Conservation (phyloP, 23 red algal genomes). For the Gracilaria caudata region DNA sequence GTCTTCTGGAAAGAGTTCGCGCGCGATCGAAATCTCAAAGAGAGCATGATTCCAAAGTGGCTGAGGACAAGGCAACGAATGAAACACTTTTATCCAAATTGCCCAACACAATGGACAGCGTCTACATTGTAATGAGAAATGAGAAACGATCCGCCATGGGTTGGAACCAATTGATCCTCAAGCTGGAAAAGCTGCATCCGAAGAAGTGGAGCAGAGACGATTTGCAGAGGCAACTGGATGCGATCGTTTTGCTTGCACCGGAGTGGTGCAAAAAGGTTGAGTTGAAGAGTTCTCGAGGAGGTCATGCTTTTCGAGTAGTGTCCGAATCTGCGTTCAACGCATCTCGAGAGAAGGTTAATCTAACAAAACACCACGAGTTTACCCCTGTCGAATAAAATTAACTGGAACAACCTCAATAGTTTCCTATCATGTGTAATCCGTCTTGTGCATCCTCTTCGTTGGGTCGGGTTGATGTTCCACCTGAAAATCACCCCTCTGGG, state of each 20-base stretch:
- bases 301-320: constrained; percentile 53
- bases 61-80: constrained; percentile 29
- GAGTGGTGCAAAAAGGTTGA: constrained; percentile 72
- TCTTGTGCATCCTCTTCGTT: too few relatives aligned
- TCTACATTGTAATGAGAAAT: constrained; percentile 50
- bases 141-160: constrained; percentile 57
- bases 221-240: constrained; percentile 43
- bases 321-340: constrained; percentile 43
- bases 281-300: constrained; percentile 57
- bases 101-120: constrained; percentile 56
- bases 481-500: too few relatives aligned
- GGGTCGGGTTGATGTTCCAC: too few relatives aligned
- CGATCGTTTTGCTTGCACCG: constrained; percentile 38
- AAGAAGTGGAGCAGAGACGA: constrained; percentile 50
- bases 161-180: constrained; percentile 53
- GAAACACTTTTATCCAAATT: constrained; percentile 48
- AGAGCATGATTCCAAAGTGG: constrained; percentile 1
- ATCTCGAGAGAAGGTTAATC: constrained; percentile 14
- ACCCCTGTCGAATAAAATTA: not conserved
- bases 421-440: too few relatives aligned
- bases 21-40: constrained; percentile 36
- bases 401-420: too few relatives aligned
- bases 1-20: constrained; percentile 49
- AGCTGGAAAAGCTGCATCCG: constrained; percentile 57
- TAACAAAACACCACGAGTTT: constrained; percentile 16